These are phyloP conservation scores for Backusella parvicylindrica DNA, from an alignment of 192 early-diverging fungal genomes.

Conservation along the genomic window DNA sequence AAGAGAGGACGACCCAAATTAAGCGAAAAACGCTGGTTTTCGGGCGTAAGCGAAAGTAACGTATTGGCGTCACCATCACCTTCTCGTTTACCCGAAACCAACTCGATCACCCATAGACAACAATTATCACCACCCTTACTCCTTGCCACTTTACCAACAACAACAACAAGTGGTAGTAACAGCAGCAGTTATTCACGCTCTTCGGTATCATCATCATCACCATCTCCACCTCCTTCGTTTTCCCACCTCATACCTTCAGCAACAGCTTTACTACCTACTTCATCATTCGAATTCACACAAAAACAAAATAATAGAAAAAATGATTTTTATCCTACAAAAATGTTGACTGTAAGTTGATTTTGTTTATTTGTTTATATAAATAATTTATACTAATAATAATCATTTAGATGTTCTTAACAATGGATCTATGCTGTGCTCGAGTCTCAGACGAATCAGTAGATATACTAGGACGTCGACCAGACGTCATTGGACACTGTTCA, in stretches of 20 bases:
- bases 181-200: background rate
- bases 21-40: slow-evolving; percentile 47
- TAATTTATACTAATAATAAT: background rate
- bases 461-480: slow-evolving; percentile 44
- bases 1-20: slow-evolving; percentile 79
- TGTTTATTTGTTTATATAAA: background rate
- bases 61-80: background rate
- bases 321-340: background rate
- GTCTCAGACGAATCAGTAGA: slow-evolving; percentile 49
- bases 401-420: slow-evolving; percentile 41
- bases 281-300: background rate
- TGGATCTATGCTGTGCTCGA: slow-evolving; percentile 46
- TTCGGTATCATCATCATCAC: background rate
- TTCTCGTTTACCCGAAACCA: background rate
- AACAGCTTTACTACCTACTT: background rate
- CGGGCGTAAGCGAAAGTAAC: slow-evolving; percentile 5
- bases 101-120: background rate
- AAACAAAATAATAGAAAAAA: background rate
- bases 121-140: background rate
- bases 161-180: background rate
- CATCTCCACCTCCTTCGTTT: background rate
- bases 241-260: background rate
- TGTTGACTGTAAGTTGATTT: slow-evolving; percentile 7
- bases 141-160: background rate
- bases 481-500: slow-evolving; percentile 45